phyloP scores from a whole-genome alignment of 495 filamentous ascomycete genomes.

The Neurospora tetraspora region DNA sequence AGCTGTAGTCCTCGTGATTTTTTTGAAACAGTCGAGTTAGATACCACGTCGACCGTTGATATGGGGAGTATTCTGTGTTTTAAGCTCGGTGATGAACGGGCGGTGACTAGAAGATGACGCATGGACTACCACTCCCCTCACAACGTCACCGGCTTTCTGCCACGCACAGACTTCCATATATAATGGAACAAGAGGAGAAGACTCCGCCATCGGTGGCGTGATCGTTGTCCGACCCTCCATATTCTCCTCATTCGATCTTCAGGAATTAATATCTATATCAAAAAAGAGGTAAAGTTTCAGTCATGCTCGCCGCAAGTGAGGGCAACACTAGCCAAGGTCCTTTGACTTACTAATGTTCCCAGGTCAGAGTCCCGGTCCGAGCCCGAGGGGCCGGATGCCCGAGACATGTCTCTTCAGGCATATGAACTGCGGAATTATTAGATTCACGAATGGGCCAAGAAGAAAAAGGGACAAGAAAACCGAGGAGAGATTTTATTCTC shows the following conservation, averaged over 20 bases:
- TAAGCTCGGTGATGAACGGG: not conserved
- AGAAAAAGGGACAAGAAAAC: not conserved
- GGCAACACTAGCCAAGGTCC: not conserved
- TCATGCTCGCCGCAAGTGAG: not conserved
- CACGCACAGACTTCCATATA: not conserved
- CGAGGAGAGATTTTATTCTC: not conserved
- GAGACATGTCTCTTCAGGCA: not conserved
- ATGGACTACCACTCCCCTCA: not conserved
- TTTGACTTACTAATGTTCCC: not conserved
- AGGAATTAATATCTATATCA: too few species aligned
- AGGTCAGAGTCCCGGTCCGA: not conserved
- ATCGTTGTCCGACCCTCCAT: not conserved
- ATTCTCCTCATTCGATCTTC: not conserved
- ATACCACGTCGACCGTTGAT: not conserved
- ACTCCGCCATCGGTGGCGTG: not conserved
- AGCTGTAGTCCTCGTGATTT: not conserved
- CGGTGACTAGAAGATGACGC: not conserved
- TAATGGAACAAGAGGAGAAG: not conserved
- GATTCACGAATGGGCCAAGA: not conserved
- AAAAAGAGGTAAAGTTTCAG: not conserved
- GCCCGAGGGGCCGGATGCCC: too few species aligned
- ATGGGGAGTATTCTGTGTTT: not conserved
- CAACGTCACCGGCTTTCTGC: not conserved
- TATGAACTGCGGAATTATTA: not conserved
- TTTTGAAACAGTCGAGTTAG: not conserved